Evolutionary conservation across 345 rosid genomes (phyloP), one percentile per base, ranked within the genome.

Genomic region (Moricandia moricandioides): DNA sequence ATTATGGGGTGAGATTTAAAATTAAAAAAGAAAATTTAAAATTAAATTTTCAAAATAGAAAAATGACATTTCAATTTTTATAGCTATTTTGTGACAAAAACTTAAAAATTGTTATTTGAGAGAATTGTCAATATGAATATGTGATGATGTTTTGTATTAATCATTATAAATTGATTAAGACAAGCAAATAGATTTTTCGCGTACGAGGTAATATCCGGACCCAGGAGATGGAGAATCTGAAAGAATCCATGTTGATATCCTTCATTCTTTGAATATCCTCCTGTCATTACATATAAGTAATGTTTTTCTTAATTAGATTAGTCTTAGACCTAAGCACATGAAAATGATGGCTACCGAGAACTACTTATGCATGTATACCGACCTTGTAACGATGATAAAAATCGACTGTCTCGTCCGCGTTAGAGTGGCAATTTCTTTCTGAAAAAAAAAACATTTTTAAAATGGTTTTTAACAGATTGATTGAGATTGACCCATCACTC

Each of bases 161-260:
- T 62, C 60, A 72, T 14, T 33, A 62, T 4, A n/a, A 62, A 6
- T 12, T 52, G n/a, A 13, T 34, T 26, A 62, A 49, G 18, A 37
- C 26, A 21, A 49, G 17, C 6, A 16, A 51, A 2, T 7, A 49
- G 10, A 5, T 16, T 62, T 33, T 33, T 11, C 17, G 14, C 75
- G 71, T 82, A 86, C 86, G 9, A 11, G 87, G 87, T 9, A 81
- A 39, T 17, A 86, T 49, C 57, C 89, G 69, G 6, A 82, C 27
- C 89, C 89, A 86, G 8, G 87, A 86, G 17, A 86, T 82, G 11
- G 86, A 86, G 64, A 86, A 82, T 79, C 84, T 84, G 61, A 77
- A 84, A 47, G 80, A 56, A 63, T 86, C 80, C 67, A 83, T 65
- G n/a, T 83, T 82, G 11, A 84, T 55, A 18, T 55, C 62, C 39